Evolutionary conservation across 495 filamentous ascomycete species (phyloP), one percentile per base, ranked within the genome.

Genomic region (Xeromyces bisporus): DNA sequence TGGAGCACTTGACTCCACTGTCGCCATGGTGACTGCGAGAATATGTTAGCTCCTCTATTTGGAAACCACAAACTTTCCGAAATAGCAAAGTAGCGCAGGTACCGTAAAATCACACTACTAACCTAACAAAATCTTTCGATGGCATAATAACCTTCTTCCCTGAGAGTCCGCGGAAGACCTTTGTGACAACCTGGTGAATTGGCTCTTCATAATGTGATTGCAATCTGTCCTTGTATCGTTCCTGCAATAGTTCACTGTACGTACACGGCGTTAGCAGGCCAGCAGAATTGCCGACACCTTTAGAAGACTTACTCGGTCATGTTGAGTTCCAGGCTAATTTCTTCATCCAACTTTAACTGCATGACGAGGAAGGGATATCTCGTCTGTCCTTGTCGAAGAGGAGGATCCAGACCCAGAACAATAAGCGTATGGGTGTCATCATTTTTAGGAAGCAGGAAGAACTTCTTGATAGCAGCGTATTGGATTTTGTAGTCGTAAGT

Each of bases 401-500:
- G 89, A 14, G 89, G 89, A 44, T 99, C 89, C 28, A 99, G 67
- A 31, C 89, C 89, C 36, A 99, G 76, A 34, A 85, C 86, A 39
- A 96, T 86, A 55, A 99, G 77, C 29, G 72, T 82, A 48, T 99
- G 89, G 13, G 87, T 60, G 27, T 99, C 89, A 55, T 99, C 89
- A 6, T 89, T 86, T 60, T 96, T 99, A 3, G 91, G 89, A 5
- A 99, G 73, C 32, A 93, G 65, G 71, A 99, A 91, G 54, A 96
- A 96, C 55, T 96, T 94, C 64, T 99, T 99, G 61, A 94, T 82
- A 21, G 73, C 67, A 18, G 93, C 80, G 50, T 93, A 99, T 57
- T 93, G 83, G 39, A 99, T 93, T 67, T 99, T 99, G 71, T 99
- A 99, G 64, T 96, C 89, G 66, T 99, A 99, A 18, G 89, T 99